phyloP scores from a whole-genome alignment of 805 yeast genomes.

The Candida coleopterorum region DNA sequence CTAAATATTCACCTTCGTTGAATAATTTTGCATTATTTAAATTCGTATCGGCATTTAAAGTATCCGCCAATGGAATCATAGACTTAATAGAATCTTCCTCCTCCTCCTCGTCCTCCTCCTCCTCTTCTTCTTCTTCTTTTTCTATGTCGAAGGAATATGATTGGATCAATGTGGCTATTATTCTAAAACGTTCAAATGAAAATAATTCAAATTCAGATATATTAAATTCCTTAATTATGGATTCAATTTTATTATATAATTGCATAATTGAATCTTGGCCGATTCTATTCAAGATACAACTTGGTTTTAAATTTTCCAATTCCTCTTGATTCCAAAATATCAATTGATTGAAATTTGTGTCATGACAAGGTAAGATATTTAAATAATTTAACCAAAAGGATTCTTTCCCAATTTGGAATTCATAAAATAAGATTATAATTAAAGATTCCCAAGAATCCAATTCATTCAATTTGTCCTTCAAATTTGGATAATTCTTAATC shows the following conservation, averaged over 20 bases:
- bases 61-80: conserved; percentile 92
- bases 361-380: conserved; percentile 56
- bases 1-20: conserved; percentile 44
- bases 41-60: conserved; percentile 79
- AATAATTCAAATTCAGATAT: conserved; percentile 18
- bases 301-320: conserved; percentile 55
- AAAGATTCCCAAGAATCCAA: conserved; percentile 74
- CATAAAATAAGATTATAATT: conserved; percentile 63
- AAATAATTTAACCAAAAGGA: conserved; percentile 72
- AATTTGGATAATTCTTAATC: conserved; percentile 23
- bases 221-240: conserved; percentile 29
- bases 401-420: conserved; percentile 37
- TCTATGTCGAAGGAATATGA: conserved; percentile 88
- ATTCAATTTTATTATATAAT: conserved; percentile 44
- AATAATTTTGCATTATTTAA: conserved; percentile 70
- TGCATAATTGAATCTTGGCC: conserved; percentile 65
- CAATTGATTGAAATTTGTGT: conserved; percentile 51
- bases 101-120: conserved; percentile 20
- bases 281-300: conserved; percentile 62
- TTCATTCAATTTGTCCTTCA: conserved; percentile 29
- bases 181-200: conserved; percentile 57
- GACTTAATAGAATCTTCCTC: conserved; percentile 45
- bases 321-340: conserved; percentile 79
- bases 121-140: conserved; percentile 23
- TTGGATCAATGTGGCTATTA: conserved; percentile 77